A percentile compares a stretch with the other conserved stretches of the same genome.
Evolutionary conservation across 805 yeast species (phyloP).

Genomic region (Ogataea parapolymorpha): DNA sequence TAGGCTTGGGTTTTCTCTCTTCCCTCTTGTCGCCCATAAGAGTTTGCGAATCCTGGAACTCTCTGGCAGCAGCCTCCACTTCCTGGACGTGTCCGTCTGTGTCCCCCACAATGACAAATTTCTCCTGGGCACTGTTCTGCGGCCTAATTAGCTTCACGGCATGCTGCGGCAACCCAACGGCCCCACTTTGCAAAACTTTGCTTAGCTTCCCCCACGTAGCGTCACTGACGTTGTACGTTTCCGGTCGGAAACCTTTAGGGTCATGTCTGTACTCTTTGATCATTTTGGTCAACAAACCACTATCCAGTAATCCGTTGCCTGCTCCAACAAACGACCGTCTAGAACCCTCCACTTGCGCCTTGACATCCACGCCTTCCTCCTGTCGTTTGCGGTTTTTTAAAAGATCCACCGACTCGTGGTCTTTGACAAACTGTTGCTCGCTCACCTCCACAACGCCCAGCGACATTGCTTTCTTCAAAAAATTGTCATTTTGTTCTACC

Average conservation of each 20-base stretch:
- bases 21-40: neutral
- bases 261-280: constrained; percentile 20
- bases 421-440: constrained; percentile 7
- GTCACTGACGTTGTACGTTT: constrained; percentile 11
- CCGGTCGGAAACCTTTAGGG: constrained; percentile 4
- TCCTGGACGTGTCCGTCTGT: constrained; percentile 18
- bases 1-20: neutral
- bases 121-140: constrained; percentile 11
- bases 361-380: constrained; percentile 20
- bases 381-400: constrained; percentile 22
- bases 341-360: constrained; percentile 5
- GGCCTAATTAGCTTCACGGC: constrained; percentile 17
- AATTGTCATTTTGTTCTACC: constrained; percentile 1
- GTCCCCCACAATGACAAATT: constrained; percentile 24
- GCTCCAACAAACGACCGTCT: constrained; percentile 7
- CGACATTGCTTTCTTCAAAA: constrained; percentile 22
- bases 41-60: neutral
- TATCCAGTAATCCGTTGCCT: constrained; percentile 5
- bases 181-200: constrained; percentile 16
- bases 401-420: constrained; percentile 24
- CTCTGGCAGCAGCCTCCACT: constrained; percentile 2
- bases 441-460: constrained; percentile 25
- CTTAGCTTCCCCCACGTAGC: constrained; percentile 15
- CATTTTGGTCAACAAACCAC: constrained; percentile 18
- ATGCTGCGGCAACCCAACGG: constrained; percentile 23